Evolutionary conservation across 176 grass and related monocot species (phyloP), one percentile per base, ranked within the genome.

Genomic region (Tuctoria greenei): DNA sequence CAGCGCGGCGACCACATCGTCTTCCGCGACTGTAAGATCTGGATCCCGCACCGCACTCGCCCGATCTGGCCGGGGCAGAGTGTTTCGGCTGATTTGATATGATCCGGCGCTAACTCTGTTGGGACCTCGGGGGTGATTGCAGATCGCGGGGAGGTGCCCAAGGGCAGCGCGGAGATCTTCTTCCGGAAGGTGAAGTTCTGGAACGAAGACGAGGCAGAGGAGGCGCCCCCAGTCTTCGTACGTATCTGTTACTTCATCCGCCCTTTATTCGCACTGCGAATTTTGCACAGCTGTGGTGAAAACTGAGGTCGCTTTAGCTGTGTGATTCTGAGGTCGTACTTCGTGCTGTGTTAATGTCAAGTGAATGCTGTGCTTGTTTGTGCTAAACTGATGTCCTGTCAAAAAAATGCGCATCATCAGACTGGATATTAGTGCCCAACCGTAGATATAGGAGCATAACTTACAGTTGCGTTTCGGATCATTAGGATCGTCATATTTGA

Each of bases 171-270:
- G 31, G 96, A 99, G 89, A 99, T 99, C 88, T 99, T 99, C 75
- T 99, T 99, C 71, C 87, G 92, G 44, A 99, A 99, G 91, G 96
- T 99, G 61, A 99, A 99, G 82, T 99, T 99, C 89, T 95, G 96
- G 96, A 99, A 99, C 64, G 92, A 92, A 46, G 96, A 99, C 38
- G 92, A 99, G 91, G 85, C 85, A 58, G 96, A 92, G 89, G 92
- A 99, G 84, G 96, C 96, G 52, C 96, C 96, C 15, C 96, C 89
- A 56, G 92, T 99, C 52, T 99, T 99, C 75, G 96, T 99, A 95
- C 25, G 89, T 69, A 83, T 81, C 72, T 66, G 12, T 11, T 23
- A 24, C 60, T 56, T 11, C 46, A 45, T 50, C 57, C 2, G 5
- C 8, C 10, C 71, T 23, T 62, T 60, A 44, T 61, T 64, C 35